These are phyloP conservation scores for Gossypium gossypioides DNA, from an alignment of 441 rosid species.

Conservation along the genomic window DNA sequence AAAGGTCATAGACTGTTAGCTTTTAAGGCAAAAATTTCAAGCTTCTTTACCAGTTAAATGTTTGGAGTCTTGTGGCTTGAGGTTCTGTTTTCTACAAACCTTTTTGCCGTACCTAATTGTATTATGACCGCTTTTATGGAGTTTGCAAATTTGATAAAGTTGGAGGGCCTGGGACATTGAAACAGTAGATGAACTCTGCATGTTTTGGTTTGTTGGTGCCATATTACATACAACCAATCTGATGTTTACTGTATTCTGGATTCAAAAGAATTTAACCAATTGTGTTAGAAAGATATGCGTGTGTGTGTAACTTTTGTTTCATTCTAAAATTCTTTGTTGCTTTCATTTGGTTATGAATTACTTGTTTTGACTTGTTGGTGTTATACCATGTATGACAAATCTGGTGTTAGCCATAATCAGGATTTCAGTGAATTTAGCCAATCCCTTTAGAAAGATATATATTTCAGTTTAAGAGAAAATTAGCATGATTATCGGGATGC, in stretches of 20 bases:
- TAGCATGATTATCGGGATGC: neutral
- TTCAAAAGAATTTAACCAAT: neutral
- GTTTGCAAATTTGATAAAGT: neutral
- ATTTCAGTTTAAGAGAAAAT: neutral
- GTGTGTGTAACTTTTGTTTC: neutral
- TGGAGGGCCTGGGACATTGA: neutral
- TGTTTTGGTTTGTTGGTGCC: conserved; percentile 1
- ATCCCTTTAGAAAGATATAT: neutral
- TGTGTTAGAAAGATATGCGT: neutral
- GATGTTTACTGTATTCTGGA: neutral
- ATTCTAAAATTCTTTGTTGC: neutral
- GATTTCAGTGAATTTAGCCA: neutral
- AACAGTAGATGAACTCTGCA: neutral
- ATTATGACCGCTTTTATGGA: neutral
- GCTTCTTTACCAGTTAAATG: neutral
- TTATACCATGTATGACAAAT: neutral
- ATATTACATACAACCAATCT: neutral
- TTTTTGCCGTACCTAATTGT: neutral
- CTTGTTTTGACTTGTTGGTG: neutral
- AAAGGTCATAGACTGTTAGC: neutral
- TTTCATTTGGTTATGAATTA: neutral
- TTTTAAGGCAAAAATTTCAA: neutral
- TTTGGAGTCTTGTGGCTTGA: neutral
- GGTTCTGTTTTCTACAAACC: neutral
- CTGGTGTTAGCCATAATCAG: neutral